Base-by-base conservation (phyloP, 305 asterid genomes). In the Stenogyne calaminthoides region DNA sequence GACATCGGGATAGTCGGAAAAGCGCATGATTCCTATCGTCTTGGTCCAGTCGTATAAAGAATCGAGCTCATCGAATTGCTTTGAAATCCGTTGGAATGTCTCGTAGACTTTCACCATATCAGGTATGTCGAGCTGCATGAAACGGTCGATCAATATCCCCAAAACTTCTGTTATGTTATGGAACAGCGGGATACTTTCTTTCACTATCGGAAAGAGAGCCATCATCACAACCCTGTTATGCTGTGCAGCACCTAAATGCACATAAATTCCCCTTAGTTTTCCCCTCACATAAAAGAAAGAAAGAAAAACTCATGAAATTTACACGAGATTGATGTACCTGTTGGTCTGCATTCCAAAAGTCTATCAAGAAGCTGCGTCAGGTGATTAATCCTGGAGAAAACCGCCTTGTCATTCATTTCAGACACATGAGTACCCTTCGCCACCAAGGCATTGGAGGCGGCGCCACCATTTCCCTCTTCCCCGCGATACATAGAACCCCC, bases 61-160 rank as follows among this genome's bases (percentile, higher is more conserved):
- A 58, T 89, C 92, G 3, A 95, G 92, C 81, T 95, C 97, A 15
- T 89, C 96, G 39, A 80, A 88, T 80, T 89, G 98, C 85, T 85
- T 89, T 1, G 96, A 78, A 37, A 88, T 71, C 2, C 82, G 83
- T 14, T 75, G 73, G 79, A 95, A 90, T 70, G 85, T 80, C 66
- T 84, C 91, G 15, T 81, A 75, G 56, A 88, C 96, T 55, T 74
- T 84, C 0, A 79, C 81, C 78, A 92, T 89, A 69, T 85, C 87
- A 0, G 92, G 84, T 8, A 89, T 71, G 36, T 86, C 87, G 22
- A 95, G 91, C 84, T 89, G 89, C 87, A 84, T 86, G 70, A 95
- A 95, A 56, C 97, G 87, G 19, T 92, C 97, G 14, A 89, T 80
- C 69, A 92, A 71, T 14, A 78, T 62, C 10, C 79, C 93, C 64